Evolutionary conservation across 768 basidiomycete species (phyloP).

Genomic region (Suillus alpinus): DNA sequence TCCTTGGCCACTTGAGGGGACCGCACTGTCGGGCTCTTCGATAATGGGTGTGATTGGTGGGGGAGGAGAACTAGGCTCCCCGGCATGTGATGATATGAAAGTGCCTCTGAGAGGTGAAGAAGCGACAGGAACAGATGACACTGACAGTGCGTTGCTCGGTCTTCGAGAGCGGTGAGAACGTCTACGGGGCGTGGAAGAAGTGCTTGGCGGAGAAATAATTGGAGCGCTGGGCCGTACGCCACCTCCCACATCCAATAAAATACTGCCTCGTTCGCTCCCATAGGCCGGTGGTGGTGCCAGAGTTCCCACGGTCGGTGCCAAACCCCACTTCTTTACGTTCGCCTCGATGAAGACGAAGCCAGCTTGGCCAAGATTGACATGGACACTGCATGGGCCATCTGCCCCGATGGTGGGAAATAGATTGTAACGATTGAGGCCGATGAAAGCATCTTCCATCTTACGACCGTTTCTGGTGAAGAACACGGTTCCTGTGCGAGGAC

Average conservation of each 20-base stretch:
- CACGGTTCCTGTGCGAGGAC: conserved; percentile 95
- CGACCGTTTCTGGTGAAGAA: conserved; percentile 98
- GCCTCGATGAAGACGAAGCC: conserved; percentile 99
- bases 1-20: conserved; percentile 47
- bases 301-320: conserved; percentile 96
- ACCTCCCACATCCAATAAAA: conserved; percentile 84
- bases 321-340: conserved; percentile 99
- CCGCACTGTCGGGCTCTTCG: conserved; percentile 55
- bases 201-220: conserved; percentile 39
- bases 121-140: conserved; percentile 37
- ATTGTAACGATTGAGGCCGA: conserved; percentile 87
- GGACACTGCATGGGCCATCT: conserved; percentile 93
- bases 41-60: conserved; percentile 79
- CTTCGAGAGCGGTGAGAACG: conserved; percentile 64
- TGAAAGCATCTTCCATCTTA: conserved; percentile 93
- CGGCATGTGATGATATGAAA: conserved; percentile 37
- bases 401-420: conserved; percentile 97
- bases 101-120: conserved; percentile 69
- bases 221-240: conserved; percentile 33
- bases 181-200: conserved; percentile 40
- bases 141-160: conserved; percentile 38
- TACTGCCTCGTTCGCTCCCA: conserved; percentile 94
- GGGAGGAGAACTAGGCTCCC: conserved; percentile 50
- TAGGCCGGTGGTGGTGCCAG: conserved; percentile 97
- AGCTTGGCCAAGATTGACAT: conserved; percentile 96